These are phyloP conservation scores for Aspergillus ibericus DNA, from an alignment of 2,329 filamentous ascomycete species.

Conservation along the genomic window DNA sequence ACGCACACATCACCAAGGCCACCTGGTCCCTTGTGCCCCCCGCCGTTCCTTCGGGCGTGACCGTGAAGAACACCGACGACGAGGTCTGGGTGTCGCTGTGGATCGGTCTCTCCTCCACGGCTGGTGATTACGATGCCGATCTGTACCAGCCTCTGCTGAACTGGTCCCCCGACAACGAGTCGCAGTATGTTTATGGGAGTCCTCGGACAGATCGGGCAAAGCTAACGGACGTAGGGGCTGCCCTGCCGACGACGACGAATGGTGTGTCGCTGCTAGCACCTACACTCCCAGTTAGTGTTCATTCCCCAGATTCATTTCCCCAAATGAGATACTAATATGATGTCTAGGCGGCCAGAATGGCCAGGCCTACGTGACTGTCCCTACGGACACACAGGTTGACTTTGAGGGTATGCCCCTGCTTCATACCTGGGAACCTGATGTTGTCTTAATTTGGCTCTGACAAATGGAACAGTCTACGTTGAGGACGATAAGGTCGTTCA, in stretches of 20 bases:
- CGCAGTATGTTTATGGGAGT: constrained; percentile 12
- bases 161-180: constrained; percentile 21
- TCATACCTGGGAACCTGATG: too few species aligned
- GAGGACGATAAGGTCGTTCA: constrained; percentile 17
- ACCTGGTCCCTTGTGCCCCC: constrained; percentile 20
- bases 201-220: not conserved
- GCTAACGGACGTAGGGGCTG: constrained; percentile 12
- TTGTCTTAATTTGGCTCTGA: not conserved
- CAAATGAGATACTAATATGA: not conserved
- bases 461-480: constrained; percentile 8
- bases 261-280: constrained; percentile 23
- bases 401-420: constrained; percentile 16
- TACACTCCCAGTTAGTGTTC: constrained; percentile 17
- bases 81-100: constrained; percentile 21
- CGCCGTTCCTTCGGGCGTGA: constrained; percentile 8
- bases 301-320: not conserved
- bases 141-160: constrained; percentile 21
- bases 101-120: constrained; percentile 16
- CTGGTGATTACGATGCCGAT: constrained; percentile 9
- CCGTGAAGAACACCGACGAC: constrained; percentile 7
- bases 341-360: constrained; percentile 15
- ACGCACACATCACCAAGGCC: constrained; percentile 19
- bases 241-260: constrained; percentile 13
- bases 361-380: constrained; percentile 18
- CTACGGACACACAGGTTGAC: constrained; percentile 11